These are phyloP conservation scores for Dissoconium aciculare DNA, from an alignment of 2,329 filamentous ascomycete genomes.

Conservation along the genomic window DNA sequence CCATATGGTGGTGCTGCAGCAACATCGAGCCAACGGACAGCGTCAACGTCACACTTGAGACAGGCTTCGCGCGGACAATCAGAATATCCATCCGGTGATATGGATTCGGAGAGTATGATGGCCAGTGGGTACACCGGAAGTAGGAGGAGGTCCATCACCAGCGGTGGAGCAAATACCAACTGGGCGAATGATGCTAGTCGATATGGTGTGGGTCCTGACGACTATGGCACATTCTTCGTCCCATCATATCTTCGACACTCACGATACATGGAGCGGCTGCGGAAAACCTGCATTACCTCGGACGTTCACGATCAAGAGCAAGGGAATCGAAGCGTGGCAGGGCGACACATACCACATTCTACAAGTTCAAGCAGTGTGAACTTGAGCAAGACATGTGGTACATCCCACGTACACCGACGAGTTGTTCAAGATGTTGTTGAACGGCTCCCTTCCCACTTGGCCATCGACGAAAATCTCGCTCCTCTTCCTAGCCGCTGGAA, in stretches of 20 bases:
- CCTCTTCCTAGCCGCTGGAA: conserved; percentile 75
- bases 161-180: conserved; percentile 2
- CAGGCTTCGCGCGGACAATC: too few species aligned
- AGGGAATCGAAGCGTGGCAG: conserved; percentile 6
- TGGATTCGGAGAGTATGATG: too few species aligned
- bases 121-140: too few species aligned
- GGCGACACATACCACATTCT: conserved; percentile 28
- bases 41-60: too few species aligned
- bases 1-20: too few species aligned
- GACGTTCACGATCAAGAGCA: conserved; percentile 17
- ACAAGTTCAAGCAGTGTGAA: conserved; percentile 43
- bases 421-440: conserved; percentile 77
- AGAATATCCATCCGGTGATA: too few species aligned
- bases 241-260: conserved; percentile 73
- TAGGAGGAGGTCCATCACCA: background rate
- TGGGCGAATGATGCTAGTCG: conserved; percentile 10
- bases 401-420: conserved; percentile 45
- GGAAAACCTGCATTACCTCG: conserved; percentile 42
- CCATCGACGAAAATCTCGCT: conserved; percentile 44
- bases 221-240: conserved; percentile 47
- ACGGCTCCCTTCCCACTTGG: conserved; percentile 39
- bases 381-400: conserved; percentile 46
- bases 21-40: too few species aligned
- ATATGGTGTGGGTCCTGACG: conserved; percentile 13
- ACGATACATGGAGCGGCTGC: conserved; percentile 60